Conservation (phyloP, 331 rosid genomes). For the Stylosanthes scabra region DNA sequence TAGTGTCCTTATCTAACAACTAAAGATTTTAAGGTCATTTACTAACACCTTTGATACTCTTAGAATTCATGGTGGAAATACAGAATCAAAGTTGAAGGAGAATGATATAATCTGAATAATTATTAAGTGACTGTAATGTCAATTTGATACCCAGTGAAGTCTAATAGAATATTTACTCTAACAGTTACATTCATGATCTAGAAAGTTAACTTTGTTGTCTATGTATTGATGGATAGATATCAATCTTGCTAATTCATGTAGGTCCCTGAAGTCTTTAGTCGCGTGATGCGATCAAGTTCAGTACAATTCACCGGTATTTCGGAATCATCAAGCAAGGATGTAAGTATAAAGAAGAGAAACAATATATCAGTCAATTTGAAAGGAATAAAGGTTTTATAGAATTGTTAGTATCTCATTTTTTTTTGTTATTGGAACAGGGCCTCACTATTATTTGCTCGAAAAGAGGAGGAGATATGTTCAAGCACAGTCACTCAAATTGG, state of each 20-base stretch:
- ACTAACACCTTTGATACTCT: background rate
- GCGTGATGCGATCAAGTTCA: conserved; percentile 70
- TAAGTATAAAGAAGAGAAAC: conserved; percentile 48
- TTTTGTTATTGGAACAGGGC: conserved; percentile 60
- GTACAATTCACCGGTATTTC: conserved; percentile 68
- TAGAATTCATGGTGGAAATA: too few relatives aligned
- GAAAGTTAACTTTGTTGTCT: background rate
- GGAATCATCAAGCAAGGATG: conserved; percentile 89
- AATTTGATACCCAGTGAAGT: too few relatives aligned
- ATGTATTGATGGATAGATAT: conserved; percentile 10
- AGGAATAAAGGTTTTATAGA: conserved; percentile 10
- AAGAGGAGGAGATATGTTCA: conserved; percentile 80
- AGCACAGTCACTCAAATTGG: conserved; percentile 83
- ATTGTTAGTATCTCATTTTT: conserved; percentile 8
- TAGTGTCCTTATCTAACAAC: too few relatives aligned
- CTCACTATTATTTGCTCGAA: conserved; percentile 74
- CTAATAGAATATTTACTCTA: too few relatives aligned
- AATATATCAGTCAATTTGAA: conserved; percentile 10
- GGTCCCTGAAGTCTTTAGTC: conserved; percentile 81
- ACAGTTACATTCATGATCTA: background rate
- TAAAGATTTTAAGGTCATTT: background rate
- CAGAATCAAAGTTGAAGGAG: too few relatives aligned
- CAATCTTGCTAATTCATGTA: conserved; percentile 36
- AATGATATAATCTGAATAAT: too few relatives aligned
- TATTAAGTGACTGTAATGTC: too few relatives aligned